Evolutionary conservation across 257 asterid genomes (phyloP), one percentile per base, ranked within the genome.

Genomic region (Orobanche coerulescens): DNA sequence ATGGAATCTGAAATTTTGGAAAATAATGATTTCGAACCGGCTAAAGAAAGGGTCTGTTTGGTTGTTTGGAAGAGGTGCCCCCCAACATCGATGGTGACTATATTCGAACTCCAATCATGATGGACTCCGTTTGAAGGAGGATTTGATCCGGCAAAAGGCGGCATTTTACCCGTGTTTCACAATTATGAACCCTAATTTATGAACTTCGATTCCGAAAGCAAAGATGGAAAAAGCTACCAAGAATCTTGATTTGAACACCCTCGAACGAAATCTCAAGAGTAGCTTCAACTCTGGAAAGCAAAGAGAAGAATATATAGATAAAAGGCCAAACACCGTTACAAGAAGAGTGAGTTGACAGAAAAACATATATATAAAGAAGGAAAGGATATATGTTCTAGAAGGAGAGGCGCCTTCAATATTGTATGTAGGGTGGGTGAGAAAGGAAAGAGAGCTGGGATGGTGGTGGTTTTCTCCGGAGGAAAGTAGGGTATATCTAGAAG

Each of bases 1-100:
- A 47, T 63, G 31, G 75, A 68, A 50, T 67, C 68, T 1, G 85
- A 72, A 33, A 93, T 12, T 26, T 58, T 69, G 65, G 94, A 85
- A 73, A 93, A 76, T 4, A 89, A 24, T 6, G 97, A 93, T 67
- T 90, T 79, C 1, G 95, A 52, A 13, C 96, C 96, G 7, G 95
- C 87, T 4, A 74, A 62, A 8, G 83, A 66, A 5, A 89, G 84
- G 60, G 99, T 90, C 62, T 93, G 96, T 71, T 79, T 75, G 19
- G 97, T 87, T 0, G 99, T 93, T 48, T 93, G 97, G 58, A 93
- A 93, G 73, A 84, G 77, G 75, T 84, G 87, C 12, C 99, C 99
- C 1, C 99, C 99, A 0, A 89, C 99, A 30, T 93, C 91, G 43
- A 93, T 84, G 15, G 95, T 86, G 0, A 87, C 81, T 2, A 87